A percentile compares a stretch with the other conserved stretches of the same genome.
phyloP scores from a whole-genome alignment of 495 filamentous ascomycete species.

The Pseudotulostoma volvatum region DNA sequence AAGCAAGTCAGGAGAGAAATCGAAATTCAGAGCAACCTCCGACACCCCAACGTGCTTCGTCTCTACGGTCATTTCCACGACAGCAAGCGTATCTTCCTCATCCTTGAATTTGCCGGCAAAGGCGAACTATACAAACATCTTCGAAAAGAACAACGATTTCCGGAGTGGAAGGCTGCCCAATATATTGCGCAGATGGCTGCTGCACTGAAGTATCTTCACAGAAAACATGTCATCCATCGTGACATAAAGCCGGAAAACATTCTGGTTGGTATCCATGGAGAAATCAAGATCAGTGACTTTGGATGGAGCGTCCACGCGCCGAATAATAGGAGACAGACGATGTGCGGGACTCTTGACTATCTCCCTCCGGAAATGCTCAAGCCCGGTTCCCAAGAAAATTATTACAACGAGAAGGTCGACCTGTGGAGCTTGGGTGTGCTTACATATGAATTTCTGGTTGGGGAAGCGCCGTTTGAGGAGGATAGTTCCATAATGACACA shows the following conservation, averaged over 20 bases:
- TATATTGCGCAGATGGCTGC: slow-evolving; percentile 98
- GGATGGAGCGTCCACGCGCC: slow-evolving; percentile 98
- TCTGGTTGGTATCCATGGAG: slow-evolving; percentile 87
- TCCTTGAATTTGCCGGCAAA: slow-evolving; percentile 87
- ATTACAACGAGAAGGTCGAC: slow-evolving; percentile 88
- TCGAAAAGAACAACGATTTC: slow-evolving; percentile 70
- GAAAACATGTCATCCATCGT: slow-evolving; percentile 96
- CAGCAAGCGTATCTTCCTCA: slow-evolving; percentile 86
- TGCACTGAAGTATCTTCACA: slow-evolving; percentile 80
- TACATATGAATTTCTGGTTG: slow-evolving; percentile 91
- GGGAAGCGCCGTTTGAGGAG: slow-evolving; percentile 91
- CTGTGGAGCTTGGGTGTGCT: slow-evolving; percentile 90
- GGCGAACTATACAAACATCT: slow-evolving; percentile 97
- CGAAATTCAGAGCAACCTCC: slow-evolving; percentile 91
- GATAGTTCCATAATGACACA: slow-evolving; percentile 93
- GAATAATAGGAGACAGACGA: slow-evolving; percentile 81
- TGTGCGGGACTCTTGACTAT: slow-evolving; percentile 96
- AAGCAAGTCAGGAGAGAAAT: slow-evolving; percentile 96
- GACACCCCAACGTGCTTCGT: slow-evolving; percentile 89
- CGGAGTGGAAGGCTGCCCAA: slow-evolving; percentile 90
- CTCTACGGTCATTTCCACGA: slow-evolving; percentile 97
- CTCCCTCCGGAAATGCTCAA: slow-evolving; percentile 95
- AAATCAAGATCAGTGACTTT: slow-evolving; percentile 98
- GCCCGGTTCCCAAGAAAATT: slow-evolving; percentile 61
- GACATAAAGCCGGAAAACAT: slow-evolving; percentile 99